Percentiles rank a stretch among this genome's conserved stretches.
Evolutionary conservation across 2,329 filamentous ascomycete species (phyloP).

Genomic region (Amauroascus verrucosus): DNA sequence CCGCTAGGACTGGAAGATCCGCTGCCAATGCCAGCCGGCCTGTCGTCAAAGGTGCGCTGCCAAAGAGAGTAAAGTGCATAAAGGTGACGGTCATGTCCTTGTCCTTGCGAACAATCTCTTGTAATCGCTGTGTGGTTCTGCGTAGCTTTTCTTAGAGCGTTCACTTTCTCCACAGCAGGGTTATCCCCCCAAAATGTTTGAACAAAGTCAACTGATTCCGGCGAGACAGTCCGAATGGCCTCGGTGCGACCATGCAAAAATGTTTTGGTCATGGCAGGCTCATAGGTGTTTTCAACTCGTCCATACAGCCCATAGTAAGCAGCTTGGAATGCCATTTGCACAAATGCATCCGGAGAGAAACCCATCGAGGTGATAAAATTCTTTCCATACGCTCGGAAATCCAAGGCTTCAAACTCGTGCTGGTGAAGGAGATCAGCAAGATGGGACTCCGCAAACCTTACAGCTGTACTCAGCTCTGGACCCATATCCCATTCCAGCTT

Average conservation of each 20-base stretch:
- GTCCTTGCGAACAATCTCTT: constrained; percentile 73
- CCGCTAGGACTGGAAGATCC: constrained; percentile 48
- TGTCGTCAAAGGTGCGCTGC: constrained; percentile 78
- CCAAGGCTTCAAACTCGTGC: constrained; percentile 87
- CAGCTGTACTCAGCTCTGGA: constrained; percentile 77
- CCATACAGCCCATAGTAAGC: constrained; percentile 97
- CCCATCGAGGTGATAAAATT: constrained; percentile 97
- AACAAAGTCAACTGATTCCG: constrained; percentile 77
- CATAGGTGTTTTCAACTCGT: constrained; percentile 86
- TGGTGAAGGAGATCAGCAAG: constrained; percentile 91
- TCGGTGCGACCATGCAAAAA: constrained; percentile 92
- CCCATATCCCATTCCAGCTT: constrained; percentile 98
- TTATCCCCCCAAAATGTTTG: constrained; percentile 93
- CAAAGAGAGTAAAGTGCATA: constrained; percentile 92
- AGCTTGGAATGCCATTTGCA: constrained; percentile 98
- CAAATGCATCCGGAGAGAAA: constrained; percentile 92
- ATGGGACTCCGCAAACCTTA: constrained; percentile 90
- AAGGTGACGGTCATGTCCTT: constrained; percentile 84
- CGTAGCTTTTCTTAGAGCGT: constrained; percentile 72
- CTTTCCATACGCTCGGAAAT: constrained; percentile 84
- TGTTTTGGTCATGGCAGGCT: constrained; percentile 95
- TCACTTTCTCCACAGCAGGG: constrained; percentile 69
- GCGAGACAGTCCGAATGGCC: constrained; percentile 75
- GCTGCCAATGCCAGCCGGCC: constrained; percentile 42
- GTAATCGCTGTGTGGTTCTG: constrained; percentile 72